Evolutionary conservation across 208 protist genomes (phyloP).

Genomic region (Trypanosomatidae sp.): DNA sequence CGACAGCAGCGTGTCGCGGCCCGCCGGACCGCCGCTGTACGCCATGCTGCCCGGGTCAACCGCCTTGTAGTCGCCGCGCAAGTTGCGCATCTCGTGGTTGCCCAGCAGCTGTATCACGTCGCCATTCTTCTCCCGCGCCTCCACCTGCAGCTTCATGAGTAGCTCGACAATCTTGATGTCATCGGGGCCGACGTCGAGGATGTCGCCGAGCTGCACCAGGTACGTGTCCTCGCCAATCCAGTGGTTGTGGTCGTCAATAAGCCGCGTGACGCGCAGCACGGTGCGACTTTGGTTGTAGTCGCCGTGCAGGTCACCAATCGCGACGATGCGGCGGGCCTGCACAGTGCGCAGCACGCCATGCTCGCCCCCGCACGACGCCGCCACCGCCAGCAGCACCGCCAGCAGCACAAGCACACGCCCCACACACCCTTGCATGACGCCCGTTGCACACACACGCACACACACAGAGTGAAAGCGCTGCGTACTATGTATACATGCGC

Average conservation of each 20-base stretch:
- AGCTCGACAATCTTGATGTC: slow-evolving; percentile 62
- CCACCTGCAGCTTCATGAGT: slow-evolving; percentile 59
- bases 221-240: slow-evolving; percentile 69
- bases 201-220: slow-evolving; percentile 84
- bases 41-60: slow-evolving; percentile 47
- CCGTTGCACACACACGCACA: neutral
- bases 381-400: neutral
- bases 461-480: neutral
- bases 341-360: neutral
- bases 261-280: slow-evolving; percentile 40
- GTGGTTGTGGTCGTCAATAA: slow-evolving; percentile 56
- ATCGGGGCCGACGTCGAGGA: slow-evolving; percentile 85
- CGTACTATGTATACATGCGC: neutral
- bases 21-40: slow-evolving; percentile 26
- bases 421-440: neutral
- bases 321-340: slow-evolving; percentile 36
- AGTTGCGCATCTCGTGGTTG: slow-evolving; percentile 88
- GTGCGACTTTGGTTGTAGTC: slow-evolving; percentile 72
- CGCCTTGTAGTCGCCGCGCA: slow-evolving; percentile 61
- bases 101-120: slow-evolving; percentile 79
- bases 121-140: slow-evolving; percentile 51
- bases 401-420: neutral
- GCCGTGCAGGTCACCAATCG: slow-evolving; percentile 77
- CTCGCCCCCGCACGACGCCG: no score
- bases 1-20: slow-evolving; percentile 48